Evolutionary conservation across 192 early-diverging fungal species (phyloP).

Genomic region (Backusella macrospora): DNA sequence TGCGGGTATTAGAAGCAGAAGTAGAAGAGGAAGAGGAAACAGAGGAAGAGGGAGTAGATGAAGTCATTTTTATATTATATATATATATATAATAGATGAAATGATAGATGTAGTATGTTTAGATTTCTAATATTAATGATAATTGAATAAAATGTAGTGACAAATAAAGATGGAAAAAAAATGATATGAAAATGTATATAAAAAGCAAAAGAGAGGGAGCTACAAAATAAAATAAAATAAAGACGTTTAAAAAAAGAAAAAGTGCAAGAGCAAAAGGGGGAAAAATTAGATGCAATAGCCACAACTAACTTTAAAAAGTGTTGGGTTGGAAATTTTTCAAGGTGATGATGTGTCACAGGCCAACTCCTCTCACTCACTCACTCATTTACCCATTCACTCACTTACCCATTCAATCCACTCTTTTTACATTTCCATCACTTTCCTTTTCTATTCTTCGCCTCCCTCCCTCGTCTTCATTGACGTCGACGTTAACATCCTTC

Average conservation of each 20-base stretch:
- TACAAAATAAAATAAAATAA: background rate
- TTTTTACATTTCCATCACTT: too few species aligned
- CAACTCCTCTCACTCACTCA: background rate
- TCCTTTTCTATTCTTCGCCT: too few species aligned
- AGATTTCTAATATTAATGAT: background rate
- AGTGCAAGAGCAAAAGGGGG: slow-evolving; percentile 9
- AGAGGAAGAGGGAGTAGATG: background rate
- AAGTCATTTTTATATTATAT: slow-evolving; percentile 18
- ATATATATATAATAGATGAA: background rate
- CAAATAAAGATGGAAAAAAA: background rate
- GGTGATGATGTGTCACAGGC: background rate
- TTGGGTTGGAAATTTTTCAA: slow-evolving; percentile 8
- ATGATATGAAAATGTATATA: background rate
- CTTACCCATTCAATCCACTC: too few species aligned
- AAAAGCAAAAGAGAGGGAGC: background rate
- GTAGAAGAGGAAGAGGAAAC: too few species aligned
- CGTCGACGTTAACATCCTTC: too few species aligned
- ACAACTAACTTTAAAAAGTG: slow-evolving; percentile 14
- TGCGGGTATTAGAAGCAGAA: slow-evolving; percentile 12
- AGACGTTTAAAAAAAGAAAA: background rate
- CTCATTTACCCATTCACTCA: too few species aligned
- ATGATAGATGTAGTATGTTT: background rate
- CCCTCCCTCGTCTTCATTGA: too few species aligned
- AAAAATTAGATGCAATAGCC: slow-evolving; percentile 11
- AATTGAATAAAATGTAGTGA: background rate